Conservation (phyloP, 2,329 filamentous ascomycete genomes). For the Fusarium algeriense region DNA sequence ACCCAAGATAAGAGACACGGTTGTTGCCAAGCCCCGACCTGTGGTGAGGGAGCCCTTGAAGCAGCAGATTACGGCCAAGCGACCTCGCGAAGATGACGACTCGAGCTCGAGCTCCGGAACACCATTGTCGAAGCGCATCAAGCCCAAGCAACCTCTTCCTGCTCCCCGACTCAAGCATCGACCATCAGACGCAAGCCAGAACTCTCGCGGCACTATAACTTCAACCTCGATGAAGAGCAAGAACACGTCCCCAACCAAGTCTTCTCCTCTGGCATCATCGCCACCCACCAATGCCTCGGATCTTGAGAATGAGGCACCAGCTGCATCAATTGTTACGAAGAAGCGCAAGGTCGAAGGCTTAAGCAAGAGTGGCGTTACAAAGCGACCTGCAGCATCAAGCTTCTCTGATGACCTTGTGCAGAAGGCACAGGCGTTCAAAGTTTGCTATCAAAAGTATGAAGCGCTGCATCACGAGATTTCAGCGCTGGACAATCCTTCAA, state of each 20-base stretch:
- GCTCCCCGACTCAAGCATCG: constrained; percentile 57
- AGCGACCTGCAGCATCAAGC: constrained; percentile 48
- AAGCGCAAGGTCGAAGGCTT: constrained; percentile 58
- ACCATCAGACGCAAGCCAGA: constrained; percentile 62
- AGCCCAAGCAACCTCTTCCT: constrained; percentile 59
- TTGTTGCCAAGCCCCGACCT: constrained; percentile 49
- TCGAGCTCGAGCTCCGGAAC: constrained; percentile 71
- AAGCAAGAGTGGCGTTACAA: constrained; percentile 43
- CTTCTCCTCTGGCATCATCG: constrained; percentile 74
- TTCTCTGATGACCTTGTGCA: constrained; percentile 60
- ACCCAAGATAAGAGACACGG: constrained; percentile 49
- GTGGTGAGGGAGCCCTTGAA: constrained; percentile 50
- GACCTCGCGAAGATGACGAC: constrained; percentile 64
- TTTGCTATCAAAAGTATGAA: constrained; percentile 68
- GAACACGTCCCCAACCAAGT: constrained; percentile 70
- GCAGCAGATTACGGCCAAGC: constrained; percentile 59
- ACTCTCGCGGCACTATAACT: constrained; percentile 55
- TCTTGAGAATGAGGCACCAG: constrained; percentile 60
- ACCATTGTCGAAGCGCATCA: constrained; percentile 69
- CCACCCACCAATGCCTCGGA: constrained; percentile 75
- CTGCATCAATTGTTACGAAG: constrained; percentile 50
- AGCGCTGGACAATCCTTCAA: constrained; percentile 62
- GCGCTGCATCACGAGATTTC: constrained; percentile 68
- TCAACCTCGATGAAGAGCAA: constrained; percentile 63
- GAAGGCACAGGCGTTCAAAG: constrained; percentile 68